Evolutionary conservation across 805 yeast species (phyloP).

Genomic region (Sugiyamaella marilandica): DNA sequence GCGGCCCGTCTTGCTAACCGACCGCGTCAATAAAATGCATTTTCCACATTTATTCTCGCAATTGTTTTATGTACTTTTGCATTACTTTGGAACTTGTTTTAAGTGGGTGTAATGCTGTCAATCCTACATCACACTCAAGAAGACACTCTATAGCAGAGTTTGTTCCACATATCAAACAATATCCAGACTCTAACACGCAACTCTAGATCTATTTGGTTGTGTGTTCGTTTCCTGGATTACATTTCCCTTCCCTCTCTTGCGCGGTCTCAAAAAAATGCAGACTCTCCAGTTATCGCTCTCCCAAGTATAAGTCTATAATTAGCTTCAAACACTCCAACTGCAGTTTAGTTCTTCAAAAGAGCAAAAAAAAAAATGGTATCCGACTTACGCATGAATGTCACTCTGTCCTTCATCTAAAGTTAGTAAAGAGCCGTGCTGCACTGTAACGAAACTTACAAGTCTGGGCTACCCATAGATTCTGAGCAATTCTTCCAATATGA

Average conservation of each 20-base stretch:
- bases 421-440: slow-evolving; percentile 1
- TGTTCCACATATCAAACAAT: neutral
- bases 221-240: slow-evolving; percentile 13
- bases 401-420: slow-evolving; percentile 38
- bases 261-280: slow-evolving; percentile 17
- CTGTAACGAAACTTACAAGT: slow-evolving; percentile 28
- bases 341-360: neutral
- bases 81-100: neutral
- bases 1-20: slow-evolving; percentile 40
- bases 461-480: slow-evolving; percentile 41
- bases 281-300: slow-evolving; percentile 38
- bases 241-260: neutral
- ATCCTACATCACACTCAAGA: neutral
- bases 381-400: slow-evolving; percentile 36
- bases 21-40: neutral
- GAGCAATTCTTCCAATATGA: slow-evolving; percentile 40
- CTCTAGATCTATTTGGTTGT: neutral
- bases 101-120: neutral
- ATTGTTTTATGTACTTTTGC: too few species aligned
- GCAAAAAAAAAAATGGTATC: neutral
- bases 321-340: neutral
- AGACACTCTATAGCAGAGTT: neutral
- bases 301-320: slow-evolving; percentile 32
- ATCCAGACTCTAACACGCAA: slow-evolving; percentile 7
- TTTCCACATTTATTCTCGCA: neutral